A percentile compares a stretch with the other conserved stretches of the same genome.
phyloP scores from a whole-genome alignment of 331 rosid genomes.

The Arachis monticola region DNA sequence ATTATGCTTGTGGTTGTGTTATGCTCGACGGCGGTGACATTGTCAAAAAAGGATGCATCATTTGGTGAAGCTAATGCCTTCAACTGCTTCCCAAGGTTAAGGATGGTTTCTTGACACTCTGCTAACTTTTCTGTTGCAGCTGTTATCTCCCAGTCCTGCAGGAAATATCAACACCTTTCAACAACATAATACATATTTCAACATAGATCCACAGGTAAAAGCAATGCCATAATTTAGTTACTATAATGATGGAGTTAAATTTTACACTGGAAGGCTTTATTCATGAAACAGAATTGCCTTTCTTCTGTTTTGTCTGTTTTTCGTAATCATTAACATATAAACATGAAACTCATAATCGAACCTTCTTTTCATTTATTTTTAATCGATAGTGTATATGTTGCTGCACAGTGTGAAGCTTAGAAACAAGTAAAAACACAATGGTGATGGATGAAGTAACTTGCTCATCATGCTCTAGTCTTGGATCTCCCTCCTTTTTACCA shows the following conservation, averaged over 20 bases:
- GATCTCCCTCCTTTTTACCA: constrained; percentile 4
- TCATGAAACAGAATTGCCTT: not conserved
- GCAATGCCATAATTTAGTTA: constrained; percentile 7
- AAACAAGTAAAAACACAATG: constrained; percentile 11
- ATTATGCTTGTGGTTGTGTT: constrained; percentile 31
- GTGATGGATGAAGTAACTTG: not conserved
- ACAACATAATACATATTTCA: constrained; percentile 24
- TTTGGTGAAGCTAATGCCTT: constrained; percentile 80
- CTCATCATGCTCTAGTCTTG: constrained; percentile 29
- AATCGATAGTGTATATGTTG: not conserved
- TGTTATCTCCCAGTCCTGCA: constrained; percentile 90
- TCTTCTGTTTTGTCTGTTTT: not conserved
- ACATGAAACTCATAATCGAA: constrained; percentile 1
- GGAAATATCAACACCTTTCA: constrained; percentile 32
- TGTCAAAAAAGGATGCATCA: constrained; percentile 67
- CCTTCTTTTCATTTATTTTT: constrained; percentile 9
- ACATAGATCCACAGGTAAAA: not conserved
- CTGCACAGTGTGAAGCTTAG: not conserved
- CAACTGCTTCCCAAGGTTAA: constrained; percentile 88
- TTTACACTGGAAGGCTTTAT: not conserved
- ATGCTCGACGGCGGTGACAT: constrained; percentile 48
- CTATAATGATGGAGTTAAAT: constrained; percentile 1
- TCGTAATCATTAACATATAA: not conserved
- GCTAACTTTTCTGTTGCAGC: constrained; percentile 93
- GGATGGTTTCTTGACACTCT: constrained; percentile 95